Evolutionary conservation across 108 stramenopile species (phyloP), one percentile per base, ranked within the genome.

Genomic region (Cyclotella sp.): DNA sequence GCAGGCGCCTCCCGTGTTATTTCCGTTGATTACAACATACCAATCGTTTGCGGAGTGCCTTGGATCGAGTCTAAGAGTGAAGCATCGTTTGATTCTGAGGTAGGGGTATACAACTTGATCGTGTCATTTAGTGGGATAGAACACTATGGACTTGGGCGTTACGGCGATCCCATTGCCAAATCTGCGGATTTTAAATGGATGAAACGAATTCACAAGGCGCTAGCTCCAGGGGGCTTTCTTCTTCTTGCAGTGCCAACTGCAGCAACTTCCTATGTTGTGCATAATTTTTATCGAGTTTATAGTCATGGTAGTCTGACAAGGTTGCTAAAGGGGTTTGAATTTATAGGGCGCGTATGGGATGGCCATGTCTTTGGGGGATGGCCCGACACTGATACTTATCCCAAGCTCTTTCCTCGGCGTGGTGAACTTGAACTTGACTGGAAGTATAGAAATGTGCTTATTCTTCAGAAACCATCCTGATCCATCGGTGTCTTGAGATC

Each of bases 41-140:
- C 43, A 13, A 63, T 63, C 8, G 19, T 63, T n/a, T 63, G 63
- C 43, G 63, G 43, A 6, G 28, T 63, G 22, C 26, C 22, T 6
- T 63, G 63, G 63, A 63, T 63, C 7, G 42, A 41, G 43, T 19
- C 63, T 16, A 63, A 63, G 42, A 63, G 19, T 43, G 42, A 43
- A 6, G 3, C 12, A 43, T 44, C 63, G 21, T 61, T 61, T 61
- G 60, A 19, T 4, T 41, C 40, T 18, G 63, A 63, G 22, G 41
- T 44, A 10, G 63, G 21, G 3, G 5, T 43, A 5, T 41, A 63
- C n/a, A 43, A 63, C 42, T 43, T 63, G 21, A 4, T 63, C 9
- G 41, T 63, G 21, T 63, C 63, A 11, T 63, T 43, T 19, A 63
- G 16, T 43, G 63, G 63, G 10, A 43, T 63, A 11, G 39, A 63